phyloP scores from a whole-genome alignment of 1,284 basidiomycete genomes.

The Stereum hirsutum region DNA sequence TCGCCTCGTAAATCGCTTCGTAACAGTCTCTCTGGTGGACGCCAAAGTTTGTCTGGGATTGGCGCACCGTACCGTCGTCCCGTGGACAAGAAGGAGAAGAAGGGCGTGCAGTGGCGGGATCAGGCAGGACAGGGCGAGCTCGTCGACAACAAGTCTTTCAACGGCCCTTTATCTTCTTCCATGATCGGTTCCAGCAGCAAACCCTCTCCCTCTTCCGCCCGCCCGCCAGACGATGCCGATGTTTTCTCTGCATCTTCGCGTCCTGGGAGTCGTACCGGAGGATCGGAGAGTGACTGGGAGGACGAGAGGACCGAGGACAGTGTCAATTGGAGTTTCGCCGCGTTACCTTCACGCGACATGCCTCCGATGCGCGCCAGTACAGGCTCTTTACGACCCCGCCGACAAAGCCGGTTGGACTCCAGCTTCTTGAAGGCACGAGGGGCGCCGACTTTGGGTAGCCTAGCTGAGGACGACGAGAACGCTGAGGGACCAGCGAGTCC shows the following conservation, averaged over 20 bases:
- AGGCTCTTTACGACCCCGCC: conserved; percentile 9
- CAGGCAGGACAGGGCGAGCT: conserved; percentile 79
- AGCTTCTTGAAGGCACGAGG: conserved; percentile 55
- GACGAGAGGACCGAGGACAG: conserved; percentile 78
- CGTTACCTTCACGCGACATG: conserved; percentile 24
- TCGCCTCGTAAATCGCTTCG: conserved; percentile 47
- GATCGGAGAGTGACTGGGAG: conserved; percentile 83
- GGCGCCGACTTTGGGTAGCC: conserved; percentile 44
- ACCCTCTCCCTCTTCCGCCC: conserved; percentile 27
- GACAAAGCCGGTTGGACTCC: conserved; percentile 50
- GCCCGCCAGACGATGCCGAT: conserved; percentile 14
- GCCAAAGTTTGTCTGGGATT: conserved; percentile 15
- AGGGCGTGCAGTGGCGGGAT: conserved; percentile 86
- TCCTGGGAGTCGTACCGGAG: conserved; percentile 18
- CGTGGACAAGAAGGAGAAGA: conserved; percentile 55
- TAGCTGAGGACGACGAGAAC: conserved; percentile 65
- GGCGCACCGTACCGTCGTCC: conserved; percentile 49
- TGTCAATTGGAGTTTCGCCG: conserved; percentile 39
- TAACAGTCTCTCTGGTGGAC: conserved; percentile 48
- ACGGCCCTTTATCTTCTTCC: conserved; percentile 28
- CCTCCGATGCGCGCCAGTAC: conserved; percentile 18
- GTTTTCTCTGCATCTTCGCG: conserved; percentile 11
- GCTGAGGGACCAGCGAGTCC: conserved; percentile 10
- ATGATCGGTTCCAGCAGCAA: conserved; percentile 17
- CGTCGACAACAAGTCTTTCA: conserved; percentile 50